Evolutionary conservation across 331 rosid species (phyloP), one percentile per base, ranked within the genome.

Genomic region (Erythrophleum ivorense): DNA sequence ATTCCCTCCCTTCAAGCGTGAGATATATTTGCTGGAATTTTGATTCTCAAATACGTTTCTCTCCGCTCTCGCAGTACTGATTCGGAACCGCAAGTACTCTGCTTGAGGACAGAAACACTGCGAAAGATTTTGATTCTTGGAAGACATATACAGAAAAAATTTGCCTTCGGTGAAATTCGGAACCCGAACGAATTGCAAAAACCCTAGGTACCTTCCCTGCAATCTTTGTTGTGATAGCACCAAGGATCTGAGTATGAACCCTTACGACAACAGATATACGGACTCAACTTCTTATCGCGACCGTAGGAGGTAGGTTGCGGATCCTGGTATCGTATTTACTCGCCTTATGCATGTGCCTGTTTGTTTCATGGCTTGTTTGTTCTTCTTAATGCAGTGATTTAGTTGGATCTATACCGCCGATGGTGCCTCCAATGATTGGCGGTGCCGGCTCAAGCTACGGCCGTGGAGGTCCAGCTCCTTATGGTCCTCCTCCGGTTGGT

Each of bases 231-330:
- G 31, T 18, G 31, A 9, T 40, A 38, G 33, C 53, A 10, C 74
- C 53, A 41, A 21, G 55, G 54, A 12, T 70, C 41, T 24, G 21
- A 70, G 9, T 41, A 95, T 95, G 99, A 85, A 84, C 59, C 83
- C 84, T 19, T 84, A 83, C 90, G 98, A 93, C 79, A 84, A 78
- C 59, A 78, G 99, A 54, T 87, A 88, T 82, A 63, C 88, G 57
- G 97, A 93, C 73, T 73, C 94, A 9, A 71, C 82, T 76, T 93
- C 99, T 70, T 95, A 89, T 63, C 95, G 98, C 49, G 89, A 88
- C 69, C 99, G 94, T 71, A 94, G 93, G 78, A 90, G 97, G 99
- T 95, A 73, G 7, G 53, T 69, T 15, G 9, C 31, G 16, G 6
- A 18, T 63, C 52, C 24, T 62, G 79, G 50, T 13, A 21, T 18